Conservation (phyloP, 371 early-diverging fungal genomes). For the Mortierella polycephala region DNA sequence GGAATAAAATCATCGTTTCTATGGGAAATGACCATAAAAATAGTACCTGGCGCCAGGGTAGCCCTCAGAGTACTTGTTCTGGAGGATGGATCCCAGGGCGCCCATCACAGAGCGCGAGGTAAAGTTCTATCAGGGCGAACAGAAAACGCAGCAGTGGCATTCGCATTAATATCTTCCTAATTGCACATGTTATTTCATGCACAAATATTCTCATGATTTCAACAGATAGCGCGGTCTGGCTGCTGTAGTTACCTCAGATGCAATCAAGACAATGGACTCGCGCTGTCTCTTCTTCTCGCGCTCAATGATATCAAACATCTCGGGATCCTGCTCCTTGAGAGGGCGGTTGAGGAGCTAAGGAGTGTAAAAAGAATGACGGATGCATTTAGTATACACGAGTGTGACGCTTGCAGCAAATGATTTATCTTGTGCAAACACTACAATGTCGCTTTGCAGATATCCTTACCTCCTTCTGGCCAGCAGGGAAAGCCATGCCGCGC, state of each 20-base stretch:
- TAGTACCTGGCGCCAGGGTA: constrained; percentile 92
- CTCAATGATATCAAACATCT: constrained; percentile 95
- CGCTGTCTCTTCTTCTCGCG: constrained; percentile 97
- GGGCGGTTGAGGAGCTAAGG: constrained; percentile 72
- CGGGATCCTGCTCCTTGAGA: constrained; percentile 86
- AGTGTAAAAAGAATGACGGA: background rate
- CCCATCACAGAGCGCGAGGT: constrained; percentile 97
- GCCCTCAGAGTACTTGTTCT: constrained; percentile 99
- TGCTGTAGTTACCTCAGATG: constrained; percentile 83
- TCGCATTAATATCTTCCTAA: background rate
- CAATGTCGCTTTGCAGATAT: background rate
- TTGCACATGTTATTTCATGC: too few species aligned
- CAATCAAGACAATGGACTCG: constrained; percentile 94
- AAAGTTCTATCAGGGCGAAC: constrained; percentile 82
- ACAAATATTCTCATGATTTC: too few species aligned
- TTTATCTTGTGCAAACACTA: too few species aligned
- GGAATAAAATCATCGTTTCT: too few species aligned
- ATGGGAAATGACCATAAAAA: too few species aligned
- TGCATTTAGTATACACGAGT: background rate
- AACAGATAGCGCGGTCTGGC: too few species aligned
- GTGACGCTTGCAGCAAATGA: too few species aligned
- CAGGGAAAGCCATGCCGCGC: constrained; percentile 72
- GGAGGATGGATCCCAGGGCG: constrained; percentile 97
- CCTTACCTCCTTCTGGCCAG: constrained; percentile 71
- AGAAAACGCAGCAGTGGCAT: background rate